Evolutionary conservation across 2,329 filamentous ascomycete genomes (phyloP).

Genomic region (Nannizziopsis arthrosporioides): DNA sequence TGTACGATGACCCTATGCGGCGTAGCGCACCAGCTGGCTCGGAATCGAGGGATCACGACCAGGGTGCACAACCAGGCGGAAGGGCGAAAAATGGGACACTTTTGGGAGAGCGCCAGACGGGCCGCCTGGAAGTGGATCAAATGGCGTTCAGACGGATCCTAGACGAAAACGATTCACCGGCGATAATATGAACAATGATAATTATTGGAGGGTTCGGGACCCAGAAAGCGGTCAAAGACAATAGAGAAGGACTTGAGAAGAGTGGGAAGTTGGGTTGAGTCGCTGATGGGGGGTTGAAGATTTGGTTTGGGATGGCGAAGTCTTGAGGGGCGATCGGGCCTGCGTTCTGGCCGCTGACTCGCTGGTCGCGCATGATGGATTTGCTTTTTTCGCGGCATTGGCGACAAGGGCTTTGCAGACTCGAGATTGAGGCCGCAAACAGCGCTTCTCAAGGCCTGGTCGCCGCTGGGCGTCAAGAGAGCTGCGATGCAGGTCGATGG

Average conservation of each 20-base stretch:
- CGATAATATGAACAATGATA: not conserved
- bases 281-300: not conserved
- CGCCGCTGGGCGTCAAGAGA: not conserved
- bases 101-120: no score
- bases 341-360: not conserved
- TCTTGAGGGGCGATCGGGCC: not conserved
- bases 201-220: constrained; percentile 1
- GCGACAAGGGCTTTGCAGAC: not conserved
- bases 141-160: no score
- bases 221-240: not conserved
- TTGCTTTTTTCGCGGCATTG: constrained; percentile 1
- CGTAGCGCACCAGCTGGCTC: not conserved
- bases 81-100: not conserved
- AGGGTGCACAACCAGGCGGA: not conserved
- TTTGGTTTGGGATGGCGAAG: not conserved
- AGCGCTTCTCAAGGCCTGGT: no score
- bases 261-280: not conserved
- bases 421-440: no score
- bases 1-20: not conserved
- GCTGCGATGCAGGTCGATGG: not conserved
- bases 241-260: not conserved
- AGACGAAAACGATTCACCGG: not conserved
- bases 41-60: not conserved
- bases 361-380: not conserved
- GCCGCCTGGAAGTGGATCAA: no score